Base-by-base conservation (phyloP, 1,284 basidiomycete species). In the Sanghuangporus baumii region DNA sequence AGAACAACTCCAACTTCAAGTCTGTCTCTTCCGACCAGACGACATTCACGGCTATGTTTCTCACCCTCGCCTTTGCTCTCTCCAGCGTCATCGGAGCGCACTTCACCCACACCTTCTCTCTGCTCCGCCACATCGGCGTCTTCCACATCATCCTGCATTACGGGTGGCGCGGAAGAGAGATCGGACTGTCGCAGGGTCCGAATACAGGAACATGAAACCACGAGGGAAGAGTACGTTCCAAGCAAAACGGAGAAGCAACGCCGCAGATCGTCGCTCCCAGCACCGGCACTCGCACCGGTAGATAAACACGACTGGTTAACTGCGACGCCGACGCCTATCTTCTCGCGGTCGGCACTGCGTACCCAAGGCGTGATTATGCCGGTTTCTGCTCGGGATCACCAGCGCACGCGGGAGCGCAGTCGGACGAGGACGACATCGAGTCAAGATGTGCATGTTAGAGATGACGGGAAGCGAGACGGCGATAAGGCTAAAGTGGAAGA, bases 241-340 rank as follows among this genome's bases (percentile, higher is more conserved):
- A 31, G 11, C 43, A 7, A 46, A 46, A 14, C 43, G 43, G 43
- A 46, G 43, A n/a, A 46, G 16, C 43, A 46, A 12, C 8, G 43
- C 7, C 43, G 43, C 16, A 16, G 43, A n/a, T n/a, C 20, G 14
- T 46, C 43, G 16, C 43, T 46, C 6, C 7, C 16, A 41, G 40
- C n/a, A n/a, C 26, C 57, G n/a, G 18, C 18, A 14, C 6, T 9
- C 37, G 36, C 55, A 18, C 43, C 57, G n/a, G 18, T 36, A 14
- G 47, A 51, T 36, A 62, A 50, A 14, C 61, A 62, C 34, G 55
- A 57, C 43, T 62, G 61, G 61, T 43, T 62, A n/a, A 46, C 61
- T 6, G 56, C 56, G 31, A 6, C 20, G 2, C 61, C 40, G 31
- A 62, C 56, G 8, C 61, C 61, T 11, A 20, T 58, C 4, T 62